phyloP scores from a whole-genome alignment of 495 filamentous ascomycete genomes.

The Annulohypoxylon bovei region DNA sequence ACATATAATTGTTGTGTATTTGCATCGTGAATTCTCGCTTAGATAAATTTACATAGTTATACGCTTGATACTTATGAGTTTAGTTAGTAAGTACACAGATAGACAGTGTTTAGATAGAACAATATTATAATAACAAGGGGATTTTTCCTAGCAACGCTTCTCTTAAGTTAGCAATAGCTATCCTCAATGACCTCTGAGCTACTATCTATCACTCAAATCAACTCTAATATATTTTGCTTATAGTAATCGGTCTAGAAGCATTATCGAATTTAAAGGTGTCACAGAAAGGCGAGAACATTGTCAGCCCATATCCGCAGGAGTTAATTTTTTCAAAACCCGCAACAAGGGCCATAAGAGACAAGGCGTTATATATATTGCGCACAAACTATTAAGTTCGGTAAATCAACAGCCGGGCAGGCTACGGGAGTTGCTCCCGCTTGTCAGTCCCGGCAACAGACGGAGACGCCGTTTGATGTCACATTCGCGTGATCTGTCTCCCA shows the following conservation, averaged over 20 bases:
- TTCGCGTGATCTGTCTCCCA: constrained; percentile 4
- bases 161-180: background rate
- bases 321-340: background rate
- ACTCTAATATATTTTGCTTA: background rate
- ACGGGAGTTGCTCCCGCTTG: constrained; percentile 21
- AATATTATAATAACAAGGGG: background rate
- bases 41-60: background rate
- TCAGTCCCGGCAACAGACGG: constrained; percentile 1
- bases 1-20: background rate
- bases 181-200: background rate
- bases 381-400: background rate
- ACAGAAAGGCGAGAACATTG: background rate
- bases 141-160: background rate
- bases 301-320: background rate
- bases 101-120: background rate
- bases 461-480: background rate
- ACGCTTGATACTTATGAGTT: background rate
- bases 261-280: background rate
- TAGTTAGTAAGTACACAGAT: background rate
- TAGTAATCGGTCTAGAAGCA: background rate
- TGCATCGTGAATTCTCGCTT: background rate
- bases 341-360: background rate
- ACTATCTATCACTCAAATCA: background rate
- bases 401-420: constrained; percentile 9
- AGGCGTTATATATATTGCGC: background rate